Conservation (phyloP, 2,329 filamentous ascomycete species). For the Diaporthe citri region DNA sequence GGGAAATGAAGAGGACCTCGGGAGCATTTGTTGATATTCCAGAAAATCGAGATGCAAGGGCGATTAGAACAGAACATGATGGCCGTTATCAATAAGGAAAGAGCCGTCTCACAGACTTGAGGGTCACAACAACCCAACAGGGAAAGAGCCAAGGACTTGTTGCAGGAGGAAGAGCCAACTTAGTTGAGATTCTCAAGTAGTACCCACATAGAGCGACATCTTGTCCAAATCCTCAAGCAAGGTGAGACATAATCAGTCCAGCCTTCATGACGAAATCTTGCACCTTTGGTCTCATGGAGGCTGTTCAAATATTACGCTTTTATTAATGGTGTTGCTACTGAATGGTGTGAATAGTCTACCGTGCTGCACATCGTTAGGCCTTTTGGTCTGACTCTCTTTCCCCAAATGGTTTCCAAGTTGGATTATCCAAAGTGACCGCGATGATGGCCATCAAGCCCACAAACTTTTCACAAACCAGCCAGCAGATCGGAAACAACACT, state of each 20-base stretch:
- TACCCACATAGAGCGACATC: neutral
- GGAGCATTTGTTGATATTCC: neutral
- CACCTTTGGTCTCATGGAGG: too few relatives aligned
- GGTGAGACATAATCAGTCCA: too few relatives aligned
- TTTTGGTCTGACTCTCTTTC: too few relatives aligned
- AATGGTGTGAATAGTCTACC: neutral
- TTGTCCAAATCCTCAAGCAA: too few relatives aligned
- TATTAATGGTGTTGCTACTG: neutral
- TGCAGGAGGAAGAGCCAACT: neutral
- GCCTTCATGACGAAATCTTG: neutral
- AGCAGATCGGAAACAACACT: slow-evolving; percentile 7
- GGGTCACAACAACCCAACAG: neutral
- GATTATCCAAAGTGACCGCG: neutral
- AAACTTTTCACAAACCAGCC: neutral
- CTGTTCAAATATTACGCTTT: too few relatives aligned
- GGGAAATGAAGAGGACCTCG: neutral
- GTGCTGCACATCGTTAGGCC: neutral
- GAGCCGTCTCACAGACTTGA: neutral
- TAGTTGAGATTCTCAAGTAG: neutral
- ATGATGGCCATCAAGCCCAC: neutral
- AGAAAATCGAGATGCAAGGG: neutral
- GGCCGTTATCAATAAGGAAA: neutral
- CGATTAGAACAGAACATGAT: neutral
- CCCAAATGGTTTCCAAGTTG: neutral
- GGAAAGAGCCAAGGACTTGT: neutral